Base-by-base conservation (phyloP, 352 stramenopile species). In the Phytopythium litorale region DNA sequence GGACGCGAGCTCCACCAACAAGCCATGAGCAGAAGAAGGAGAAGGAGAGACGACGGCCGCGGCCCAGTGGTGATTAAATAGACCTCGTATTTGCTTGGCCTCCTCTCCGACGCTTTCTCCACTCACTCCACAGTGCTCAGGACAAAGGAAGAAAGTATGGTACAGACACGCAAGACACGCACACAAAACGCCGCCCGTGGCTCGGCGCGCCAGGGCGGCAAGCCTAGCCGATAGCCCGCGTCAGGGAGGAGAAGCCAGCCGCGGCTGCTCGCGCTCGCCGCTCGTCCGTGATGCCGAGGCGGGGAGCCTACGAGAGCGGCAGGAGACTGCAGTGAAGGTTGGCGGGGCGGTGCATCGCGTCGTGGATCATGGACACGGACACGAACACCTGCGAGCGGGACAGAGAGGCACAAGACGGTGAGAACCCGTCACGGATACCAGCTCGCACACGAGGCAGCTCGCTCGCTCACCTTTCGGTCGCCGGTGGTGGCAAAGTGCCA, bases 301-400 rank as follows among this genome's bases (percentile, higher is more conserved):
- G n/a, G 2, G 19, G 42, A 54, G 53, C 30, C 55, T 60, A 92
- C 62, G 81, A 89, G 33, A 92, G 71, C 32, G 84, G 84, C 45
- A 91, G 69, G 35, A 91, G 68, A 56, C 79, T 90, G 78, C 84
- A 92, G 73, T 92, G 84, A 43, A 92, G 64, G 65, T 91, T 91
- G 16, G 81, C 78, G 18, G 84, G 78, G n/a, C 80, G 81, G 57
- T 89, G 79, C 66, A 90, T 75, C 40, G 71, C 76, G 65, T 92
- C 84, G 66, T 90, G 79, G 54, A 92, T 84, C 76, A 92, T 87
- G n/a, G 84, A 87, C 50, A 92, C 80, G 7, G 84, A 92, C 18
- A 92, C 84, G 67, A 91, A 92, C 42, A 92, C 80, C 81, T 90
- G 33, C 21, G 61, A 55, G 9, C 9, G 37, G 21, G 46, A 11